Conservation (phyloP, 176 grass and related monocot species). For the Elymus sibiricus region DNA sequence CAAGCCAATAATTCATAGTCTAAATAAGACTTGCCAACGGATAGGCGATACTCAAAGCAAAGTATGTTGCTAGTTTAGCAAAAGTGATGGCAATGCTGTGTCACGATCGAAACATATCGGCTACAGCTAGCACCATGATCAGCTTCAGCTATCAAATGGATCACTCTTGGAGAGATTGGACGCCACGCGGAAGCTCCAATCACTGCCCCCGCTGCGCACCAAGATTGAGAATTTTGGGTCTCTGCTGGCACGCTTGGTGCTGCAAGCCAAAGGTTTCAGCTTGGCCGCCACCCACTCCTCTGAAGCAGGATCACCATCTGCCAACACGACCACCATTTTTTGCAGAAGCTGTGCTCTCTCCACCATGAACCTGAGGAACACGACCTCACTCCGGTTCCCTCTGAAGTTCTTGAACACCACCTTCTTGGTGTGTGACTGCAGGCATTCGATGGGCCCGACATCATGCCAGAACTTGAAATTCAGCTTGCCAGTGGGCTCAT, state of each 20-base stretch:
- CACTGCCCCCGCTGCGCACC: neutral
- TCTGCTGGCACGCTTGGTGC: slow-evolving; percentile 4
- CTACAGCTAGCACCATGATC: neutral
- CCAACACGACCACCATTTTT: slow-evolving; percentile 38
- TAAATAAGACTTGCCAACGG: neutral
- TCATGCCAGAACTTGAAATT: slow-evolving; percentile 49
- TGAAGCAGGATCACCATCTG: slow-evolving; percentile 11
- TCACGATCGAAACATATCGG: neutral
- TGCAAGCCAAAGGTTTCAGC: slow-evolving; percentile 29
- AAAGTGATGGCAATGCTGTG: neutral
- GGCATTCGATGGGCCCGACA: slow-evolving; percentile 11
- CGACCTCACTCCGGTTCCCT: slow-evolving; percentile 22
- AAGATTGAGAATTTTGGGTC: slow-evolving; percentile 20
- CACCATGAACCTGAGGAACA: slow-evolving; percentile 32
- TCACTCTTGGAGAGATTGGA: slow-evolving; percentile 39
- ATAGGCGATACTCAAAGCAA: neutral
- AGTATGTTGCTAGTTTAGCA: neutral
- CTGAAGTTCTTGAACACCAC: slow-evolving; percentile 32
- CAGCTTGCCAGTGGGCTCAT: slow-evolving; percentile 34
- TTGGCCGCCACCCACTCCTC: slow-evolving; percentile 10
- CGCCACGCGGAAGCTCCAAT: slow-evolving; percentile 29
- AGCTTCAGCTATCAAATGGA: slow-evolving; percentile 33
- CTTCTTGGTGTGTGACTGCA: slow-evolving; percentile 29
- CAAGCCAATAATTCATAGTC: neutral
- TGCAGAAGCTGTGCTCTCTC: slow-evolving; percentile 26